Conservation (phyloP, 164 flowering plant species). For the Vitis rupestris region DNA sequence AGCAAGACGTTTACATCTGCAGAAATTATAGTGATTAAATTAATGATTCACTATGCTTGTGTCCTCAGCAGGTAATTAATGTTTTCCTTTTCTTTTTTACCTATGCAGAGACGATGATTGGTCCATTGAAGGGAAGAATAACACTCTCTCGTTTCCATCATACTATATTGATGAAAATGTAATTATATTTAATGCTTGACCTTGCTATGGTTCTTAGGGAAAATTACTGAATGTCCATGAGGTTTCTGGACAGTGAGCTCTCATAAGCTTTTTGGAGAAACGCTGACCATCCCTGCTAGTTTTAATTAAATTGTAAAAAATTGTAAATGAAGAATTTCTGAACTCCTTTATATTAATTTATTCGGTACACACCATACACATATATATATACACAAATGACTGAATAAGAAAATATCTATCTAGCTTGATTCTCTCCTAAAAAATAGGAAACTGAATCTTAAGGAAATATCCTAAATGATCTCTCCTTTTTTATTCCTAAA, state of each 20-base stretch:
- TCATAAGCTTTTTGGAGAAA: background rate
- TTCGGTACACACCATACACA: too few relatives aligned
- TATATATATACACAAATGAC: too few relatives aligned
- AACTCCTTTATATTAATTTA: too few relatives aligned
- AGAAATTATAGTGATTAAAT: background rate
- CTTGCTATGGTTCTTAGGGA: background rate
- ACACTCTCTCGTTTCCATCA: slow-evolving; percentile 89
- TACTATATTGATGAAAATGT: slow-evolving; percentile 99
- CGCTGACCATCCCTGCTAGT: background rate
- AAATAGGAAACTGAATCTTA: too few relatives aligned
- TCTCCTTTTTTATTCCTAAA: too few relatives aligned
- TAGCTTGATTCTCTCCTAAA: too few relatives aligned
- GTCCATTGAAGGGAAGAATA: slow-evolving; percentile 74
- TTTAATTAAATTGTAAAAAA: background rate
- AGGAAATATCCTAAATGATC: too few relatives aligned
- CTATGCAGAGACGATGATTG: slow-evolving; percentile 92
- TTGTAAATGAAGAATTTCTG: too few relatives aligned
- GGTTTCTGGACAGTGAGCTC: background rate
- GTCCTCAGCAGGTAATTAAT: background rate
- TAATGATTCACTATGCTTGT: background rate
- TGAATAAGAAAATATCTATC: too few relatives aligned
- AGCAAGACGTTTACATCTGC: background rate
- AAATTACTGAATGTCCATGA: background rate
- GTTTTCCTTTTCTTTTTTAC: slow-evolving; percentile 5
- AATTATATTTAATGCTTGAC: slow-evolving; percentile 23